Conservation (phyloP, 73 alveolate genomes). For the Symbiodinium natans region DNA sequence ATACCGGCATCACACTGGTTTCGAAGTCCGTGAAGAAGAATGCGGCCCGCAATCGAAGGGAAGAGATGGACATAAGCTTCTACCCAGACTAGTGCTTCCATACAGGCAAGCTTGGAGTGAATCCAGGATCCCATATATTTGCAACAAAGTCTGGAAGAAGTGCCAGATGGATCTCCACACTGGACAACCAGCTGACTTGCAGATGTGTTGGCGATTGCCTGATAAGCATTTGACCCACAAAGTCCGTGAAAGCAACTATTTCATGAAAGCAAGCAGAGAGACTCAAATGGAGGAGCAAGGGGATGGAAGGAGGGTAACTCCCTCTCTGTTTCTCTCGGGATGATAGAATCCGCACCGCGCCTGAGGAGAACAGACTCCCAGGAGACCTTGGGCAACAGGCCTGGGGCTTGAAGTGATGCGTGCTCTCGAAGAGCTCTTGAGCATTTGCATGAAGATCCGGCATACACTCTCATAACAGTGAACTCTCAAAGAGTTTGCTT, state of each 20-base stretch:
- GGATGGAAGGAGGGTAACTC: slow-evolving; percentile 30
- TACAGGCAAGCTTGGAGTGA: no score
- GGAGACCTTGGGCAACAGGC: no score
- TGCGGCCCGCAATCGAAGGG: background rate
- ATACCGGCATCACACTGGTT: background rate
- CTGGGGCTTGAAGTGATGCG: no score
- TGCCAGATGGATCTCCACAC: background rate
- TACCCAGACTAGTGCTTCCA: no score
- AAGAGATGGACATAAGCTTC: no score
- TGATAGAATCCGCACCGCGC: no score
- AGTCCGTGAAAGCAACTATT: background rate
- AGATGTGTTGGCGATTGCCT: background rate
- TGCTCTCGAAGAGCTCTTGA: no score
- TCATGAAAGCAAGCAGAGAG: background rate
- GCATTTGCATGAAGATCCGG: no score
- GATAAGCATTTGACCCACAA: background rate
- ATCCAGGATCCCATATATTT: background rate
- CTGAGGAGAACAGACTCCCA: no score
- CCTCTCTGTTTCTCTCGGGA: background rate
- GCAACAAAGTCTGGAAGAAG: background rate
- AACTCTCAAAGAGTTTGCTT: no score
- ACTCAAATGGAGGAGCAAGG: slow-evolving; percentile 6
- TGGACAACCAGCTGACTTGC: background rate
- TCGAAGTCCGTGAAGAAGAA: background rate
- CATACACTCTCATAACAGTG: no score